Conservation (phyloP, 352 stramenopile species). For the Phytophthora capsici region DNA sequence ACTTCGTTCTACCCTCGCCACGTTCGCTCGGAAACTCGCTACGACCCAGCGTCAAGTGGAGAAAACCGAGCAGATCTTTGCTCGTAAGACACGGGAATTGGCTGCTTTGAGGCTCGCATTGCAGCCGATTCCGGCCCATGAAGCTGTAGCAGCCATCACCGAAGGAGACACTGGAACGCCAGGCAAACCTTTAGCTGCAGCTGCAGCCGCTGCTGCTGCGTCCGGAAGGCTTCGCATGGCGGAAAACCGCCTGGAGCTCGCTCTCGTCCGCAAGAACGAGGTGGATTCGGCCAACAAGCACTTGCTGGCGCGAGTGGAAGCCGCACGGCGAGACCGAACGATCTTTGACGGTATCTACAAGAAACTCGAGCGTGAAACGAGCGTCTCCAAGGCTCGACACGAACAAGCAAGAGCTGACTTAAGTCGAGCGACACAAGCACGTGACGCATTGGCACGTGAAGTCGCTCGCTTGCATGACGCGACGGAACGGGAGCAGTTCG, state of each 20-base stretch:
- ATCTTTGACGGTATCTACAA: slow-evolving; percentile 90
- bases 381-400: slow-evolving; percentile 54
- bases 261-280: slow-evolving; percentile 83
- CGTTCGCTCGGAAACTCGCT: slow-evolving; percentile 60
- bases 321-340: slow-evolving; percentile 66
- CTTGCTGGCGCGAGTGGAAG: slow-evolving; percentile 72
- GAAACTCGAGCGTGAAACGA: slow-evolving; percentile 80
- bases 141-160: slow-evolving; percentile 15
- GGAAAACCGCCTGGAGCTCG: slow-evolving; percentile 78
- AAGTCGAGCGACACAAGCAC: slow-evolving; percentile 47
- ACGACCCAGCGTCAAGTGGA: slow-evolving; percentile 46
- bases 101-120: slow-evolving; percentile 39
- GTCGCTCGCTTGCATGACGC: slow-evolving; percentile 56
- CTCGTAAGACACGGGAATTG: slow-evolving; percentile 56
- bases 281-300: slow-evolving; percentile 86
- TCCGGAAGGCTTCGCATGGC: slow-evolving; percentile 59
- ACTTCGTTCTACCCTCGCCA: slow-evolving; percentile 55
- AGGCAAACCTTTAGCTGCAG: slow-evolving; percentile 25
- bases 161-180: slow-evolving; percentile 24
- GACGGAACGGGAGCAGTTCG: slow-evolving; percentile 57
- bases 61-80: slow-evolving; percentile 55
- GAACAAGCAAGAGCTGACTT: slow-evolving; percentile 58
- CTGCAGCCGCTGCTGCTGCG: slow-evolving; percentile 53
- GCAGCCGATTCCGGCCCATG: slow-evolving; percentile 31
- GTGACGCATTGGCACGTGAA: slow-evolving; percentile 52